phyloP scores from a whole-genome alignment of 2,329 filamentous ascomycete species.

The Verticillium tricorpus region DNA sequence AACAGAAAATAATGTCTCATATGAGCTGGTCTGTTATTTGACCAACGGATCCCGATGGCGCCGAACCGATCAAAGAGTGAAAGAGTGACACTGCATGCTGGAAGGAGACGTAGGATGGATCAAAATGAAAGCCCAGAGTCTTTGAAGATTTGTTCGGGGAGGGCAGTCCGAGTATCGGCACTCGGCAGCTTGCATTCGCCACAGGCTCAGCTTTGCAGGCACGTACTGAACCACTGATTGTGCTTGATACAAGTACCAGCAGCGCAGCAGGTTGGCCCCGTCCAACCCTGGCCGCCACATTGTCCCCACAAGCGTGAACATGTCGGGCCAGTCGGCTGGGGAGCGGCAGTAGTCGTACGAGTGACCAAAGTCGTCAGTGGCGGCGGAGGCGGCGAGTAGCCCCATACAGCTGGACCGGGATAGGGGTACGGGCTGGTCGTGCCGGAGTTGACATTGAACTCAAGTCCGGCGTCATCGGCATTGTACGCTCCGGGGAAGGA shows the following conservation, averaged over 20 bases:
- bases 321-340: neutral
- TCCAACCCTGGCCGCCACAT: neutral
- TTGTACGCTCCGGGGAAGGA: conserved; percentile 34
- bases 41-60: no score
- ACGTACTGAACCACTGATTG: neutral
- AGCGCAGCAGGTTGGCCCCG: neutral
- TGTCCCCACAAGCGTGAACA: neutral
- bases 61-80: no score
- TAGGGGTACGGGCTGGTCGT: conserved; percentile 27
- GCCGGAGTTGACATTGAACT: conserved; percentile 36
- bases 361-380: neutral
- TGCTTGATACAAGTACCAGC: neutral
- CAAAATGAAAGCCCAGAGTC: no score
- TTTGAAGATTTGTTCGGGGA: no score
- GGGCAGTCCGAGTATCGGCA: no score
- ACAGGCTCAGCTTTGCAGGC: neutral
- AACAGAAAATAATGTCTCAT: no score
- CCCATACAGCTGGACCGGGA: neutral
- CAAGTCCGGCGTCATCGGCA: conserved; percentile 31
- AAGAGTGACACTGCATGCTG: no score
- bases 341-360: neutral
- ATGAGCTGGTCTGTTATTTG: no score
- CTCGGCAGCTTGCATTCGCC: no score
- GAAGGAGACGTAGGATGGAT: no score
- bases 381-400: neutral